phyloP scores from a whole-genome alignment of 352 stramenopile species.

The Pythium apleroticum region DNA sequence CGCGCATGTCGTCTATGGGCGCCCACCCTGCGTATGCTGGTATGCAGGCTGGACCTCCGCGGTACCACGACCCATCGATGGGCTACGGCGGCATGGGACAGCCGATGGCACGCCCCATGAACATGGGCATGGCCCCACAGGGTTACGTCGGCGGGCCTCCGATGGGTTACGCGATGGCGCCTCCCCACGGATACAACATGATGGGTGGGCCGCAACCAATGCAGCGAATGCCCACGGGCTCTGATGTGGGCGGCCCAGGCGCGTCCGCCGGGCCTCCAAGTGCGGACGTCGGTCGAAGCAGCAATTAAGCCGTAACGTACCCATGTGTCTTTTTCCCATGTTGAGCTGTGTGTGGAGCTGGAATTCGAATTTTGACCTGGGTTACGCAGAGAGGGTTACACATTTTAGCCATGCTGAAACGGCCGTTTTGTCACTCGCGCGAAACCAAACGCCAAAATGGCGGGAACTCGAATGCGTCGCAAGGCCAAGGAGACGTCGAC shows the following conservation, averaged over 20 bases:
- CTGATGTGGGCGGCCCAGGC: slow-evolving; percentile 7
- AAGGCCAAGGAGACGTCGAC: neutral
- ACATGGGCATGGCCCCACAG: slow-evolving; percentile 16
- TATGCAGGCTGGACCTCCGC: slow-evolving; percentile 6
- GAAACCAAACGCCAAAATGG: slow-evolving; percentile 3
- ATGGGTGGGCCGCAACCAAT: slow-evolving; percentile 36
- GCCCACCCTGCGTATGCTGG: slow-evolving; percentile 26
- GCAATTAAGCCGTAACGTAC: slow-evolving; percentile 8
- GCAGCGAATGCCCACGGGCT: slow-evolving; percentile 22
- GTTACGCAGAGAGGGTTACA: slow-evolving; percentile 1
- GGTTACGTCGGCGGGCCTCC: slow-evolving; percentile 39
- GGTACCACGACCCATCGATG: slow-evolving; percentile 26
- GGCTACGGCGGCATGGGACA: slow-evolving; percentile 21
- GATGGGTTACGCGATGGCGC: slow-evolving; percentile 46
- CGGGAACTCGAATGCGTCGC: slow-evolving; percentile 11
- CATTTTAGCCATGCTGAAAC: neutral
- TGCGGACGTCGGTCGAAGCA: slow-evolving; percentile 2
- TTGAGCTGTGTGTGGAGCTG: too few relatives aligned
- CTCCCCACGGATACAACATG: slow-evolving; percentile 53
- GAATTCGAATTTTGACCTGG: neutral
- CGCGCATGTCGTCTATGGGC: slow-evolving; percentile 58
- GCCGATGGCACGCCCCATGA: slow-evolving; percentile 22
- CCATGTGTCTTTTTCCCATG: neutral
- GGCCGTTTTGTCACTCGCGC: slow-evolving; percentile 1
- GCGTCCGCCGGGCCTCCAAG: neutral